Conservation (phyloP, 1,284 basidiomycete species). For the Tylopilus sp. region DNA sequence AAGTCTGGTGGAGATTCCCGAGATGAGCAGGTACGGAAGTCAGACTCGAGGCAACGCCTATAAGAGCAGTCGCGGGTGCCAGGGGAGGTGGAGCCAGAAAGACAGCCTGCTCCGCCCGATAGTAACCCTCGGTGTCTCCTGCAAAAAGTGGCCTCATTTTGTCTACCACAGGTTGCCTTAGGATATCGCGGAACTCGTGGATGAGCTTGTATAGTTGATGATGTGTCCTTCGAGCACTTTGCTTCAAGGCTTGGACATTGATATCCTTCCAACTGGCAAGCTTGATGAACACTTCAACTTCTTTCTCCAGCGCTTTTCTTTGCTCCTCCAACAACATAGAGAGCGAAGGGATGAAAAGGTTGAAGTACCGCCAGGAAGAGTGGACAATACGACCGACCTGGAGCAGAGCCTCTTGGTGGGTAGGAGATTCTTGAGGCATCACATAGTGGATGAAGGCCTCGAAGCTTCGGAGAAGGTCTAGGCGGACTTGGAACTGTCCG, state of each 20-base stretch:
- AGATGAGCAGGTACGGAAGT: constrained; percentile 32
- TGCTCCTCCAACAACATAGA: constrained; percentile 62
- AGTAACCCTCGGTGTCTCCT: constrained; percentile 45
- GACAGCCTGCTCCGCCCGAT: constrained; percentile 24
- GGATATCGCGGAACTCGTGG: constrained; percentile 89
- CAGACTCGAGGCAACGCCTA: constrained; percentile 17
- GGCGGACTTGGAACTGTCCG: constrained; percentile 80
- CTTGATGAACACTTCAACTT: constrained; percentile 87
- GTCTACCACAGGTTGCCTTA: constrained; percentile 73
- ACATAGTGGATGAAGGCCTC: constrained; percentile 53
- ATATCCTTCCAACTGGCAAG: constrained; percentile 98
- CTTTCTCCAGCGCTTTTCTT: constrained; percentile 75
- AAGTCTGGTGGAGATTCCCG: constrained; percentile 52
- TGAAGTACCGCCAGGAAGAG: constrained; percentile 72
- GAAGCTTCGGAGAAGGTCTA: constrained; percentile 78
- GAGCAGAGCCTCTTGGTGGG: constrained; percentile 46
- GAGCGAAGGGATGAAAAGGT: constrained; percentile 65
- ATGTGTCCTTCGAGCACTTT: constrained; percentile 91
- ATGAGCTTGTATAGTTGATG: constrained; percentile 90
- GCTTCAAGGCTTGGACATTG: constrained; percentile 92
- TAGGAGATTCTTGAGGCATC: constrained; percentile 29
- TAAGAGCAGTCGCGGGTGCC: constrained; percentile 5
- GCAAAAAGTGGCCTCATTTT: constrained; percentile 51
- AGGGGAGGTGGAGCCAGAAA: constrained; percentile 20
- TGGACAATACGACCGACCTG: constrained; percentile 69